Evolutionary conservation across 2,329 filamentous ascomycete species (phyloP).

Genomic region (Neoscytalidium dimidiatum): DNA sequence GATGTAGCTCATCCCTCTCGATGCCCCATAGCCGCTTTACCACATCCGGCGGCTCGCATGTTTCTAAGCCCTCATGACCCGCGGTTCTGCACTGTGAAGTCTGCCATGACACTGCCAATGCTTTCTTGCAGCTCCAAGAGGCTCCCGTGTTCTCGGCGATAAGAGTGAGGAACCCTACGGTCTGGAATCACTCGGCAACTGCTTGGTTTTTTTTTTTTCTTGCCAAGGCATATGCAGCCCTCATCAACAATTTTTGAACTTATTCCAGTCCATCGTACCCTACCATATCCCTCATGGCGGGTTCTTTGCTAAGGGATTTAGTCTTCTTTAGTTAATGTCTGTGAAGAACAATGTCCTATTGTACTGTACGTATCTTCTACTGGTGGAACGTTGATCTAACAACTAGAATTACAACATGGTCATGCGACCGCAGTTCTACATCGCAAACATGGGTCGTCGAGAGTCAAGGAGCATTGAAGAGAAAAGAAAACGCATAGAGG

Average conservation of each 20-base stretch:
- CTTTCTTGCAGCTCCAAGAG: not conserved
- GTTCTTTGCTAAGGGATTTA: too few relatives aligned
- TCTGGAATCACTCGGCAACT: not conserved
- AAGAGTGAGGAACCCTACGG: not conserved
- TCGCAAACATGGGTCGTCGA: not conserved
- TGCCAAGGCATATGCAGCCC: too few relatives aligned
- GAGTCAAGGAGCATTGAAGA: too few relatives aligned
- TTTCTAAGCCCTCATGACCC: not conserved
- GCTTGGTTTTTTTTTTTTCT: too few relatives aligned
- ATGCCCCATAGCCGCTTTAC: not conserved
- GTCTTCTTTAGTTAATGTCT: too few relatives aligned
- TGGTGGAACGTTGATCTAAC: too few relatives aligned
- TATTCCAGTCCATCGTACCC: too few relatives aligned
- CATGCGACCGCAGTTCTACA: not conserved
- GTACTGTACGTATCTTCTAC: too few relatives aligned
- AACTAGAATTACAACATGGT: too few relatives aligned
- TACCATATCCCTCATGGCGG: too few relatives aligned
- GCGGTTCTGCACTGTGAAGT: not conserved
- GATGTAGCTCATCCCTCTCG: not conserved
- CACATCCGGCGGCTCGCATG: not conserved
- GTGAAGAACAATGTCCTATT: too few relatives aligned
- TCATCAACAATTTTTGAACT: too few relatives aligned
- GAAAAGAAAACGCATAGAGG: not conserved
- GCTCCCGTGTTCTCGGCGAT: not conserved
- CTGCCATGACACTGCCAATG: not conserved